phyloP scores from a whole-genome alignment of 2,329 filamentous ascomycete species.

The Pseudopyricularia cyperi region DNA sequence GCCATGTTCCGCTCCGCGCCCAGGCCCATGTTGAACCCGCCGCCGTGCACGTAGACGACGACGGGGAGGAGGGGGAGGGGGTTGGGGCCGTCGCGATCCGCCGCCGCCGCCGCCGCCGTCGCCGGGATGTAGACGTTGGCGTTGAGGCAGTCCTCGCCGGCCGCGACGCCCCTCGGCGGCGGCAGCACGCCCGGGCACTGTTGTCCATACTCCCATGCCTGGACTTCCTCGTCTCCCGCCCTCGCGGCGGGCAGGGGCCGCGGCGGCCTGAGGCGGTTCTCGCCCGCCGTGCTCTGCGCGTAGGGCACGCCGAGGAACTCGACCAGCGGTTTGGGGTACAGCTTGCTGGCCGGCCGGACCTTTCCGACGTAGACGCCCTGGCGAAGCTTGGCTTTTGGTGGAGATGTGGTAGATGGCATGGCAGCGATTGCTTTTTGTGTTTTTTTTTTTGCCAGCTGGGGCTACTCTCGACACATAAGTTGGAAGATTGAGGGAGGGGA shows the following conservation, averaged over 20 bases:
- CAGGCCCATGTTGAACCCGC: slow-evolving; percentile 43
- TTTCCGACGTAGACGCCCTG: slow-evolving; percentile 27
- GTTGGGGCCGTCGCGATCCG: neutral
- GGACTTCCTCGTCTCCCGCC: slow-evolving; percentile 10
- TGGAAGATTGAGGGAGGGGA: too few relatives aligned
- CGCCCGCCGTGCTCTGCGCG: slow-evolving; percentile 24
- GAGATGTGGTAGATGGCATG: neutral
- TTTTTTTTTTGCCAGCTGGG: neutral
- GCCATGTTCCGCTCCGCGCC: slow-evolving; percentile 45
- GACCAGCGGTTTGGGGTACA: slow-evolving; percentile 25
- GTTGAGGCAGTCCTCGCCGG: slow-evolving; percentile 38
- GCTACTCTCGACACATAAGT: too few relatives aligned
- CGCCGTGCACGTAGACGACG: slow-evolving; percentile 50
- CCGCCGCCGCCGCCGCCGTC: neutral
- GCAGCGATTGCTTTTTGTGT: neutral
- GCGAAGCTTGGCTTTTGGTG: slow-evolving; percentile 14
- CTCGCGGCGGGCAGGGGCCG: slow-evolving; percentile 15
- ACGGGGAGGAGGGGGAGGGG: slow-evolving; percentile 25
- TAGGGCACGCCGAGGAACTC: slow-evolving; percentile 37
- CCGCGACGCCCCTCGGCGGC: slow-evolving; percentile 13
- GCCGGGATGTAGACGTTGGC: slow-evolving; percentile 34
- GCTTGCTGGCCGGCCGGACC: neutral
- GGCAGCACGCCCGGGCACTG: slow-evolving; percentile 21
- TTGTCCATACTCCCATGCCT: slow-evolving; percentile 22
- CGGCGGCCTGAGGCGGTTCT: slow-evolving; percentile 32